phyloP scores from a whole-genome alignment of 495 filamentous ascomycete genomes.

The Daldinia loculata region DNA sequence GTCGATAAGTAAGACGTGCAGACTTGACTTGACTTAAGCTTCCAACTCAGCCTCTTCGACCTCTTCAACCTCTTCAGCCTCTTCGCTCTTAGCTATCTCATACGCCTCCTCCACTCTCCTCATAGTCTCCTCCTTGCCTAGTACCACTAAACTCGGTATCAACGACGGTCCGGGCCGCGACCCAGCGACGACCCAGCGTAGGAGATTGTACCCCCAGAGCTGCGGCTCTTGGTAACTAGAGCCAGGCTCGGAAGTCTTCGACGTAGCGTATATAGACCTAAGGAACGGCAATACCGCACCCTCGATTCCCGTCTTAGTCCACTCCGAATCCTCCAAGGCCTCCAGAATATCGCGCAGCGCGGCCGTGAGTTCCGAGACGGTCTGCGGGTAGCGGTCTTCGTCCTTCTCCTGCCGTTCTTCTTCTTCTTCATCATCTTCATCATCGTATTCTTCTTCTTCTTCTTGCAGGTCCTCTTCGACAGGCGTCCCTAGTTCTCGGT shows the following conservation, averaged over 20 bases:
- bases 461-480: not conserved
- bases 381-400: not conserved
- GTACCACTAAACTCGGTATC: slow-evolving; percentile 64
- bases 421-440: not conserved
- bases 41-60: not conserved
- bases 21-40: not conserved
- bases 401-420: not conserved
- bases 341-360: slow-evolving; percentile 37
- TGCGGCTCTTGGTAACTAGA: slow-evolving; percentile 23
- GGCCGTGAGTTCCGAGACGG: slow-evolving; percentile 47
- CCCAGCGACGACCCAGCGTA: slow-evolving; percentile 73
- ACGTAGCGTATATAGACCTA: not conserved
- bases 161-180: slow-evolving; percentile 67
- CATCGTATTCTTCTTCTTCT: not conserved
- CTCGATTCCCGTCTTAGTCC: not conserved
- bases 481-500: slow-evolving; percentile 13
- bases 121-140: slow-evolving; percentile 70
- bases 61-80: not conserved
- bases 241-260: slow-evolving; percentile 18
- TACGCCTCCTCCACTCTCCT: slow-evolving; percentile 61
- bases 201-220: slow-evolving; percentile 60
- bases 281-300: not conserved
- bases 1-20: not conserved
- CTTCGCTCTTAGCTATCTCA: slow-evolving; percentile 17
- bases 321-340: slow-evolving; percentile 26